These are phyloP conservation scores for Cutaneotrichosporon sp. DNA, from an alignment of 1,284 basidiomycete genomes.

Conservation along the genomic window DNA sequence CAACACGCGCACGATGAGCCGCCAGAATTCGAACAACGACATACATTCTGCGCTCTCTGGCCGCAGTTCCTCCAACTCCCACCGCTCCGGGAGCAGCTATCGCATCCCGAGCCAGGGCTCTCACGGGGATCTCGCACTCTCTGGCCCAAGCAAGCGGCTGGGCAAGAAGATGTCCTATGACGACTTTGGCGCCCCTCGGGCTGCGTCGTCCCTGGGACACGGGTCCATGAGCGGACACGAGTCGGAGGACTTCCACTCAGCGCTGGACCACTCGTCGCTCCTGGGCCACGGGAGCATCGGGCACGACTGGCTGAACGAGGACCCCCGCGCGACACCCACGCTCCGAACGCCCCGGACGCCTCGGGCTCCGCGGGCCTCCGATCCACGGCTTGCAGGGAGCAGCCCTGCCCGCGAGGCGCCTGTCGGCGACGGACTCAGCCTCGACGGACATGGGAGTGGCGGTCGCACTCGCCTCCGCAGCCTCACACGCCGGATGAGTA, in stretches of 20 bases:
- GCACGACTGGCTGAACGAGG: slow-evolving; percentile 2
- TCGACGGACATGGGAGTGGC: neutral
- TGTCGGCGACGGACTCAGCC: slow-evolving; percentile 4
- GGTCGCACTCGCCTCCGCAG: neutral
- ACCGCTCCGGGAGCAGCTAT: neutral
- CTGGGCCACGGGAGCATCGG: slow-evolving; percentile 1
- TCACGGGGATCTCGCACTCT: neutral
- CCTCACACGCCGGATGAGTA: slow-evolving; percentile 16
- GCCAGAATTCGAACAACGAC: neutral
- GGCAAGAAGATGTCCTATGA: neutral
- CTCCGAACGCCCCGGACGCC: neutral
- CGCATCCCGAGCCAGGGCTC: neutral
- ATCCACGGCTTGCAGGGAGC: slow-evolving; percentile 3
- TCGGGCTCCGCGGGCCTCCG: neutral
- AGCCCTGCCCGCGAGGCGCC: slow-evolving; percentile 3
- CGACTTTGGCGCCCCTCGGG: neutral
- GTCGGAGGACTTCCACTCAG: slow-evolving; percentile 1
- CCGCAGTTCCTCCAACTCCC: neutral
- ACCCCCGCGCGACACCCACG: neutral
- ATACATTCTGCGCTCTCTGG: too few relatives aligned
- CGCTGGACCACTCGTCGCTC: neutral
- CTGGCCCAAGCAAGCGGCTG: neutral
- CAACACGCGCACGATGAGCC: neutral
- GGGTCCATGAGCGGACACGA: slow-evolving; percentile 1
- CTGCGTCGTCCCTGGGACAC: neutral